Evolutionary conservation across 2,329 filamentous ascomycete species (phyloP), one percentile per base, ranked within the genome.

Genomic region (Nothomitra cinnamomea): DNA sequence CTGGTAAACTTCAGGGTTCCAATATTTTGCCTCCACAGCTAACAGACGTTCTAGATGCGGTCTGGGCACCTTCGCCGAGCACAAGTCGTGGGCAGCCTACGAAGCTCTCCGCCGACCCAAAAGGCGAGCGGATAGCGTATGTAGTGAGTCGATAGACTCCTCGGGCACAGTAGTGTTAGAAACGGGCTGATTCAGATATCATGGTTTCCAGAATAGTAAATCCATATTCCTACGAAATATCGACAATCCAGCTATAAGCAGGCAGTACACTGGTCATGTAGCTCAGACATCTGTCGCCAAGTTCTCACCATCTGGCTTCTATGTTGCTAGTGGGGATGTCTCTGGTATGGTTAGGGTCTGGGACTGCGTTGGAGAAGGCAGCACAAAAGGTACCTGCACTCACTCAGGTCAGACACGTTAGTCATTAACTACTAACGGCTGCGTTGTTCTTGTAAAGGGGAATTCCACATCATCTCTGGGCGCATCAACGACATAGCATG

Each of bases 401-500:
- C 7, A 12, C 32, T 13, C n/a, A 17, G n/a, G n/a, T 25, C 17
- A 17, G 5, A 21, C 10, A 49, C 43, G n/a, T 10, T 15, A n/a
- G 25, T 24, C 22, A 17, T 2, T 19, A n/a, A n/a, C 47, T 21
- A 43, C 35, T 50, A 28, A 51, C 17, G 13, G 8, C 5, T n/a
- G 13, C 17, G 41, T 13, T 53, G n/a, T 6, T 15, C 7, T 38
- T n/a, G 17, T 50, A 36, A 57, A 76, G 76, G 89, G 60, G 90
- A 96, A 68, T 96, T 95, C 69, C 78, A 81, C 64, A 95, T 96
- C 69, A 89, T 96, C 63, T 88, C 86, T 35, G 92, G 92, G 12
- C 83, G 87, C 53, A 90, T 98, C 70, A 94, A 95, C 65, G 92
- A 98, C 66, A 80, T 98, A 59, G 90, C 88, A 1, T 98, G 92